Evolutionary conservation across 2,329 filamentous ascomycete genomes (phyloP), one percentile per base, ranked within the genome.

Genomic region (Epichloe scottii): DNA sequence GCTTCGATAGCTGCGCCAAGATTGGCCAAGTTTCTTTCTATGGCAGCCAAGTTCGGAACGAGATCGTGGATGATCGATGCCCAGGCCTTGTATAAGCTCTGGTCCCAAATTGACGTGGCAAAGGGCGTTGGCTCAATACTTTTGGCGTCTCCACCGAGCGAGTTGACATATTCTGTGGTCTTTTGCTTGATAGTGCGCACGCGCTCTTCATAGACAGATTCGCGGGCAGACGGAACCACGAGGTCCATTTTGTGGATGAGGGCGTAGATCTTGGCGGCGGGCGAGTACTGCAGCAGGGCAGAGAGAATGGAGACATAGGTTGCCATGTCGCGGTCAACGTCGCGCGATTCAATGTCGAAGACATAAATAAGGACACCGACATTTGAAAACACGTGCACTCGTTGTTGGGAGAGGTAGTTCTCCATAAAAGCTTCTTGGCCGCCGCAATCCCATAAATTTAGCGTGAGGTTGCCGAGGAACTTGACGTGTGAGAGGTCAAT

Each of bases 211-310:
- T 95, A 96, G 56, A 95, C 81, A 53, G 81, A 74, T 63, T 89
- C 84, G 54, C 90, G 86, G 58, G 85, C 81, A 52, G 85, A 79
- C 39, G 83, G 79, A 58, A 90, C 86, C 46, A 97, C 89, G 26
- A 98, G 79, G 66, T 98, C 93, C 87, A 98, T 96, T 71, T 98
- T 98, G 82, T 98, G 93, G 58, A 98, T 87, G 43, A 98, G 81
- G 55, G 93, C 87, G 71, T 97, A 98, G 61, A 98, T 84, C 65
- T 87, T 87, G 55, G 91, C 89, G 3, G 74, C 72, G 34, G 79
- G 74, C 46, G 87, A 94, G 75, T 83, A 95, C 70, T 97, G 90
- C 51, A 84, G 79, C 39, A 98, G 77, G 0, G 93, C 93, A 47
- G 84, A 81, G 59, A 97, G 88, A 65, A 97, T 93, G 58, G 87